Percentiles rank a stretch among this genome's conserved stretches.
Evolutionary conservation across 805 yeast species (phyloP).

Genomic region (Candida michaelii): DNA sequence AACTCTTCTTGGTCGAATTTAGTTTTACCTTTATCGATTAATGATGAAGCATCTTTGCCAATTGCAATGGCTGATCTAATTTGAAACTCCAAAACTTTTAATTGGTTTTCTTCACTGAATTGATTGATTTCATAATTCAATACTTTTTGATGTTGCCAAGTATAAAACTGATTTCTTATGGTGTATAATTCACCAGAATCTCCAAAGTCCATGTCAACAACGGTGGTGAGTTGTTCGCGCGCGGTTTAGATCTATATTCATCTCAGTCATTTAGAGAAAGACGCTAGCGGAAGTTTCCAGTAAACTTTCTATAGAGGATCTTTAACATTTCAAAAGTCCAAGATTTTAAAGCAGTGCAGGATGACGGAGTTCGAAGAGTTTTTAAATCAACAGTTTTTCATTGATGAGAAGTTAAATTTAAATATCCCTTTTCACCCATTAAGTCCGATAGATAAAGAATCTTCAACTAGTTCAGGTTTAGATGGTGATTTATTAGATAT

Average conservation of each 20-base stretch:
- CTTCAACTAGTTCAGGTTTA: not conserved
- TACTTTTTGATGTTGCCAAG: constrained; percentile 54
- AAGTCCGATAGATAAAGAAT: not conserved
- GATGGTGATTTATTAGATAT: no score
- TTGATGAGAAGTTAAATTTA: not conserved
- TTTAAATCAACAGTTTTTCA: not conserved
- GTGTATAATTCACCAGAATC: constrained; percentile 54
- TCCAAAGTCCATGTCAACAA: constrained; percentile 31
- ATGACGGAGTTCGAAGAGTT: constrained; percentile 1
- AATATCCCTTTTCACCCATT: not conserved
- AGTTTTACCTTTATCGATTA: constrained; percentile 36
- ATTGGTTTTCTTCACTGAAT: constrained; percentile 36
- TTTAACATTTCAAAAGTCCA: no score
- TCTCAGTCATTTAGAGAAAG: no score
- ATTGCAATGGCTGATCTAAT: constrained; percentile 40
- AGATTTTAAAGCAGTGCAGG: no score
- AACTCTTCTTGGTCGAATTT: constrained; percentile 33
- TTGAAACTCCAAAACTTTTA: constrained; percentile 41
- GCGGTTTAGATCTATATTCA: no score
- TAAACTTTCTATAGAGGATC: no score
- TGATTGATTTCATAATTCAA: constrained; percentile 36
- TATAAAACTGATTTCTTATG: constrained; percentile 59
- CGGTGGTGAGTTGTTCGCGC: not conserved
- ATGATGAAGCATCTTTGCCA: constrained; percentile 36
- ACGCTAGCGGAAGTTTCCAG: no score